Conservation (phyloP, 2,329 filamentous ascomycete genomes). For the Cyphellophora attinorum region DNA sequence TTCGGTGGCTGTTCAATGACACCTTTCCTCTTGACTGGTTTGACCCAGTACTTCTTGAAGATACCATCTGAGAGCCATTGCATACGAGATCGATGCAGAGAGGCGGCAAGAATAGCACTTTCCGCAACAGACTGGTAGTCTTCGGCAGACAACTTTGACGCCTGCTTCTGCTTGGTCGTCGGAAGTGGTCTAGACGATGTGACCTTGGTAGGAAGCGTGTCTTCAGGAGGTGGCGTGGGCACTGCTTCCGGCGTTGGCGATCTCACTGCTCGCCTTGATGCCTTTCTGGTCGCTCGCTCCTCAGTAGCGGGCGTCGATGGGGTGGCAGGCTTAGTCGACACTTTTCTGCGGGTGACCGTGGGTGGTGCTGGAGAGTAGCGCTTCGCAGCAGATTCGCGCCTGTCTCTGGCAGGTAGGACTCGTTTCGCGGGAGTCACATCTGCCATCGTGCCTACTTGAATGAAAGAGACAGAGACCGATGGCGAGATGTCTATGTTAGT, state of each 20-base stretch:
- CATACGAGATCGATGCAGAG: constrained; percentile 49
- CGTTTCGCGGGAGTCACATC: constrained; percentile 33
- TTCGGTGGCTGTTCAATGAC: constrained; percentile 34
- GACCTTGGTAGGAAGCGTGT: constrained; percentile 42
- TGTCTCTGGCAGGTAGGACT: constrained; percentile 31
- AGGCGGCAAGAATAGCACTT: constrained; percentile 48
- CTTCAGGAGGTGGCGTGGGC: constrained; percentile 24
- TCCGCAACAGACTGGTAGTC: constrained; percentile 53
- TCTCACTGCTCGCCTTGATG: constrained; percentile 17
- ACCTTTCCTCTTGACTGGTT: constrained; percentile 46
- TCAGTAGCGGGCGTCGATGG: constrained; percentile 19
- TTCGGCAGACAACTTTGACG: constrained; percentile 34
- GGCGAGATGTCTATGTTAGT: background rate
- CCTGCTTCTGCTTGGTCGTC: constrained; percentile 41
- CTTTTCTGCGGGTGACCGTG: constrained; percentile 5
- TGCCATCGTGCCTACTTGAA: constrained; percentile 8
- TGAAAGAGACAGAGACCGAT: background rate
- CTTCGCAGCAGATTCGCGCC: constrained; percentile 34
- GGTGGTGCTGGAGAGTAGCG: constrained; percentile 12
- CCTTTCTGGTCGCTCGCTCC: constrained; percentile 24
- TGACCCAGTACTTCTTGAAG: constrained; percentile 49
- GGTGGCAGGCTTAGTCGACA: constrained; percentile 21
- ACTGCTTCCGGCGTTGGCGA: constrained; percentile 21
- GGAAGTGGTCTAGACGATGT: constrained; percentile 46
- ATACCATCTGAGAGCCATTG: constrained; percentile 47